Base-by-base conservation (phyloP, 441 rosid species). In the Syzygium malaccense region DNA sequence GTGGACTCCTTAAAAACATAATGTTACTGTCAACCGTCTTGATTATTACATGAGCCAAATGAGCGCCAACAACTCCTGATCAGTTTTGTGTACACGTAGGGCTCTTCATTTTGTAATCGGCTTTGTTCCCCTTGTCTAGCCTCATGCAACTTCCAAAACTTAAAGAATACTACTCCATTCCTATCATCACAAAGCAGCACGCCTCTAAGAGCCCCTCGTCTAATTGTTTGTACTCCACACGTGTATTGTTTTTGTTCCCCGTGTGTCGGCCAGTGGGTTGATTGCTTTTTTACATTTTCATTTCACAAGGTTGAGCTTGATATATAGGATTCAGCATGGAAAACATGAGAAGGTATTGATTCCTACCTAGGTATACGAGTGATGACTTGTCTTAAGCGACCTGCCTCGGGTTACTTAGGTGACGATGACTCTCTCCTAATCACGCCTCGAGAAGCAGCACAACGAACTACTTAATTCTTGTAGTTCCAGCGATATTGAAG, bases 41-140 rank as follows among this genome's bases (percentile, higher is more conserved):
- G 64, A 91, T 91, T 87, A 86, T 89, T 86, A 86, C 92, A 89
- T 86, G 89, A 89, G 87, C 92, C 92, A 89, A 89, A 88, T 84
- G 87, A 28, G 86, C 87, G 78, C 89, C 92, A 87, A 89, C 91
- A 90, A 89, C 90, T 62, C 85, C 89, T 78, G 83, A 60, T 64
- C 86, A 32, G 83, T 85, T 37, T 71, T 71, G 83, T 45, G 58
- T 55, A 66, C 92, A 89, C 92, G 87, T 85, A 90, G 86, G 88
- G 87, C 89, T 88, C 90, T 91, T 86, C n/a, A 13, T 32, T 64
- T 84, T 54, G 62, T 48, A 60, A 58, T 87, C 71, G 51, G 83
- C n/a, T 71, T 71, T 71, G 17, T 71, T 12, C 83, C 51, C 48
- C 83, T 71, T 37, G 51, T 71, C 51, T 71, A 41, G 41, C 83